Evolutionary conservation across 208 protist species (phyloP).

Genomic region (Novymonas esmeraldas): DNA sequence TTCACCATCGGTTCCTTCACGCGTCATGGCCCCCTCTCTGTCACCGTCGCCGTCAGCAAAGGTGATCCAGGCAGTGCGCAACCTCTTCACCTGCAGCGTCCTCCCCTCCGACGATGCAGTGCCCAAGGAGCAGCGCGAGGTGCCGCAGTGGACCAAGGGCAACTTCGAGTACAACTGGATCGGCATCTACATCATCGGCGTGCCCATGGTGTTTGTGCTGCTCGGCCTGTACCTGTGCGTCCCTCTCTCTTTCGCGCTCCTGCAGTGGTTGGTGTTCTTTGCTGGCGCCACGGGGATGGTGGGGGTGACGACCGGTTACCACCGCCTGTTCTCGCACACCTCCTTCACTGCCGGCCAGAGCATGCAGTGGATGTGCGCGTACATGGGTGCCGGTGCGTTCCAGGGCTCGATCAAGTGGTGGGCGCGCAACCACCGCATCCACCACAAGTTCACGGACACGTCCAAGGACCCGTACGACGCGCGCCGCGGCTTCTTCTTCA

Average conservation of each 20-base stretch:
- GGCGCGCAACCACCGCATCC: slow-evolving; percentile 89
- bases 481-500: slow-evolving; percentile 83
- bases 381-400: slow-evolving; percentile 77
- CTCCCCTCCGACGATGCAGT: slow-evolving; percentile 5
- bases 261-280: slow-evolving; percentile 39
- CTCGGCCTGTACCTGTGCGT: slow-evolving; percentile 29
- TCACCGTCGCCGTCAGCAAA: neutral
- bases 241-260: slow-evolving; percentile 22
- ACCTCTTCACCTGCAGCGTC: slow-evolving; percentile 12
- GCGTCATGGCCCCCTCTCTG: too few relatives aligned
- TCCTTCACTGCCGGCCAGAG: slow-evolving; percentile 55
- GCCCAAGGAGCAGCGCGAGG: slow-evolving; percentile 37
- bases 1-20: too few relatives aligned
- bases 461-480: slow-evolving; percentile 90
- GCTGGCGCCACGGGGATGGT: slow-evolving; percentile 72
- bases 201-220: slow-evolving; percentile 29
- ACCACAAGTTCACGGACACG: slow-evolving; percentile 89
- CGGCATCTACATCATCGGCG: slow-evolving; percentile 35
- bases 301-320: slow-evolving; percentile 88
- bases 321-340: slow-evolving; percentile 87
- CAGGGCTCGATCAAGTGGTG: slow-evolving; percentile 91
- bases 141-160: slow-evolving; percentile 45
- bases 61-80: neutral
- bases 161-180: slow-evolving; percentile 58
- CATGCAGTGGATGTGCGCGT: slow-evolving; percentile 70